Conservation (phyloP, 805 yeast species). For the Yueomyces sinensis region DNA sequence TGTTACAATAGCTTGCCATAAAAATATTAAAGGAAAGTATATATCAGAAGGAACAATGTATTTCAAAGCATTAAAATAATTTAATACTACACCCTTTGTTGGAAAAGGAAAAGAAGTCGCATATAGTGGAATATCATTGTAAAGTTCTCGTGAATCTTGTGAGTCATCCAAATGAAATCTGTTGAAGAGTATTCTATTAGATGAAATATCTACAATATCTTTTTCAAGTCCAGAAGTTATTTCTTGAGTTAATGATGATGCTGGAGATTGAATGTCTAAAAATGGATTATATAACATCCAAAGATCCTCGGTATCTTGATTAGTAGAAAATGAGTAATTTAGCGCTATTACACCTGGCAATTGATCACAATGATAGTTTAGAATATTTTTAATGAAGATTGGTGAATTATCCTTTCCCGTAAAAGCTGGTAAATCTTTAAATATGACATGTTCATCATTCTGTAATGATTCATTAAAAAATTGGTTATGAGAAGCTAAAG, state of each 20-base stretch:
- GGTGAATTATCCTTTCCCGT: no score
- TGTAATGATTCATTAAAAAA: no score
- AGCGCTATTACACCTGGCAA: no score
- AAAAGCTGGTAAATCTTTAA: no score
- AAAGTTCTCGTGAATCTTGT: slow-evolving; percentile 8
- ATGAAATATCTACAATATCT: not conserved
- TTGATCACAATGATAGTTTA: no score
- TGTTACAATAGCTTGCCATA: slow-evolving; percentile 11
- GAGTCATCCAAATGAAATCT: not conserved
- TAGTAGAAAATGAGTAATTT: no score
- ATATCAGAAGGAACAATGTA: slow-evolving; percentile 8
- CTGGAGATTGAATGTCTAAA: slow-evolving; percentile 18
- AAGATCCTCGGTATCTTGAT: no score
- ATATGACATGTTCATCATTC: no score
- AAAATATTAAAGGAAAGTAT: slow-evolving; percentile 8
- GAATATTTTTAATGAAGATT: no score
- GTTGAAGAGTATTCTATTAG: not conserved
- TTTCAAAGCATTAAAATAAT: slow-evolving; percentile 11
- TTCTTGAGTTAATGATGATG: not conserved
- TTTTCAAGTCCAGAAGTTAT: not conserved
- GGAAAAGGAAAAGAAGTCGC: slow-evolving; percentile 7
- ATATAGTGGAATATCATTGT: no score
- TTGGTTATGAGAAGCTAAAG: no score
- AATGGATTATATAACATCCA: no score
- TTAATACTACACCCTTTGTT: slow-evolving; percentile 2